Conservation (phyloP, 805 yeast genomes). For the Candida xiaguanensis region DNA sequence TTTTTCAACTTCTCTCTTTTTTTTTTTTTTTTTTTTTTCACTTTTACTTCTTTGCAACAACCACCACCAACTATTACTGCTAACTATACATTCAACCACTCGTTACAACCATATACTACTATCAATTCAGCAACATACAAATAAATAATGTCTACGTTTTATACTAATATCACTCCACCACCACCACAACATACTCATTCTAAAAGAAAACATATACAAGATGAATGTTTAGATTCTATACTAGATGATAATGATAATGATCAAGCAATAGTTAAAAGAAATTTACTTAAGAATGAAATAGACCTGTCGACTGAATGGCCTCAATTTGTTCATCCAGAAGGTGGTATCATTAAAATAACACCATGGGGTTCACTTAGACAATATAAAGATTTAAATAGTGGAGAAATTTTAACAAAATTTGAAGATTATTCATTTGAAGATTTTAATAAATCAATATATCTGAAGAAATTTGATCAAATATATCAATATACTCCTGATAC, state of each 20-base stretch:
- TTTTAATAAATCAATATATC: slow-evolving; percentile 10
- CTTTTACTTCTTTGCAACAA: background rate
- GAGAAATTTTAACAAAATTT: slow-evolving; percentile 44
- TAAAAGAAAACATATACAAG: slow-evolving; percentile 1
- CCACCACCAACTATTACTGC: background rate
- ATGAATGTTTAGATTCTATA: background rate
- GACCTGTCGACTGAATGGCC: slow-evolving; percentile 42
- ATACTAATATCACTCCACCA: slow-evolving; percentile 3
- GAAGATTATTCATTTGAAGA: slow-evolving; percentile 39
- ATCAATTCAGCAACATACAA: background rate
- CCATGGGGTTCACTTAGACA: slow-evolving; percentile 61
- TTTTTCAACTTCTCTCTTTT: slow-evolving; percentile 1
- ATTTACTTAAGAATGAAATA: slow-evolving; percentile 10
- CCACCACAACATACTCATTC: background rate
- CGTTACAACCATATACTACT: background rate
- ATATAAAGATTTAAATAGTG: slow-evolving; percentile 34
- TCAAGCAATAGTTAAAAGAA: background rate
- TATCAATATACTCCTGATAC: slow-evolving; percentile 19
- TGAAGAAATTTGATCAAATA: slow-evolving; percentile 4
- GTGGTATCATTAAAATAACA: slow-evolving; percentile 58
- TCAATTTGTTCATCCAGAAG: slow-evolving; percentile 56
- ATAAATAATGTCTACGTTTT: background rate
- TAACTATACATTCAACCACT: background rate
- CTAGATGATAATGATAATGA: background rate
- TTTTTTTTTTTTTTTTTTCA: background rate